phyloP scores from a whole-genome alignment of 2,329 filamentous ascomycete species.

The Stemphylium vesicarium region DNA sequence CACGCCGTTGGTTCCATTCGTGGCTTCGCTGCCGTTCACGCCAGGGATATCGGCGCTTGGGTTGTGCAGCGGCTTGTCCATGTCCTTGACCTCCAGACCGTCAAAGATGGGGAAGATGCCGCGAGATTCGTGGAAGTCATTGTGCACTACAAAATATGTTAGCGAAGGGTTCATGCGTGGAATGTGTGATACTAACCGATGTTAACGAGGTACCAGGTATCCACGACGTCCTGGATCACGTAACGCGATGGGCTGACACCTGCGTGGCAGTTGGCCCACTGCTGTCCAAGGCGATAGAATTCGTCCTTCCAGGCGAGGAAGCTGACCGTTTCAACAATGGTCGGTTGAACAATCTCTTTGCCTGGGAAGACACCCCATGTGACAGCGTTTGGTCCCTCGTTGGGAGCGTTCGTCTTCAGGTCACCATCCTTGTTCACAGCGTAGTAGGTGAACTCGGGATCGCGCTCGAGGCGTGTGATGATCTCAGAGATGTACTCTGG shows the following conservation, averaged over 20 bases:
- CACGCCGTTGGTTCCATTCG: conserved; percentile 13
- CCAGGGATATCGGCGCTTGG: conserved; percentile 16
- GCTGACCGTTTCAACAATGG: conserved; percentile 97
- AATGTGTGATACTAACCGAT: conserved; percentile 69
- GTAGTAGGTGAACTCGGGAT: conserved; percentile 90
- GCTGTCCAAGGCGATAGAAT: conserved; percentile 87
- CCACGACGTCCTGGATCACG: conserved; percentile 82
- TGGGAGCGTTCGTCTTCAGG: conserved; percentile 81
- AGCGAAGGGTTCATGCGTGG: background rate
- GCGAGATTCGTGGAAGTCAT: conserved; percentile 87
- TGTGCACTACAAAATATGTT: conserved; percentile 71
- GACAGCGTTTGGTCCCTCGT: conserved; percentile 93
- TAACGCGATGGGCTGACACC: conserved; percentile 76
- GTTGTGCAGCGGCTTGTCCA: conserved; percentile 57
- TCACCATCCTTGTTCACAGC: conserved; percentile 84
- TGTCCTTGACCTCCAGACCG: conserved; percentile 71
- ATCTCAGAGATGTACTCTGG: conserved; percentile 80
- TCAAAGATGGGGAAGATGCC: conserved; percentile 88
- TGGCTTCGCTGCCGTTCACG: conserved; percentile 11
- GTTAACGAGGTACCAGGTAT: conserved; percentile 92
- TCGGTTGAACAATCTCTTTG: conserved; percentile 99
- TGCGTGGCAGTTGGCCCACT: conserved; percentile 93
- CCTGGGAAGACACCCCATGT: conserved; percentile 99
- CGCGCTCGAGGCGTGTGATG: conserved; percentile 75
- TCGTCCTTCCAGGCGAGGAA: conserved; percentile 99